Percentiles rank a stretch among this genome's conserved stretches.
phyloP scores from a whole-genome alignment of 2,329 filamentous ascomycete genomes.

The Fusarium sp. region DNA sequence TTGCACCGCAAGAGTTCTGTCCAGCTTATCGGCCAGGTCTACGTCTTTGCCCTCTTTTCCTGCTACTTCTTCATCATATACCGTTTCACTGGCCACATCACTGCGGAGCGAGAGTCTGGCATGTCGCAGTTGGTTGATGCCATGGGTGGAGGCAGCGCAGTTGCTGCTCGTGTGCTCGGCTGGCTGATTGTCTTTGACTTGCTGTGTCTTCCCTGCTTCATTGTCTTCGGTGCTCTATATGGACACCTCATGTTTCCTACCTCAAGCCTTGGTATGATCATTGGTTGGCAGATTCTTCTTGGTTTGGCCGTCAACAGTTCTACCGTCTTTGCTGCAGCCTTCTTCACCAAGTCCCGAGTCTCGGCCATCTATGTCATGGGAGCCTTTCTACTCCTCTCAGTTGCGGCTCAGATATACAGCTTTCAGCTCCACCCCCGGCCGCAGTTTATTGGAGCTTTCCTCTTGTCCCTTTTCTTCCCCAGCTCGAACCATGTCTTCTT shows the following conservation, averaged over 20 bases:
- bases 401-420: conserved; percentile 31
- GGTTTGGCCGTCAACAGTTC: conserved; percentile 70
- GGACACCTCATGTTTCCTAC: conserved; percentile 45
- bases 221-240: conserved; percentile 54
- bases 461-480: conserved; percentile 39
- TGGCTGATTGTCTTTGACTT: conserved; percentile 45
- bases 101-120: conserved; percentile 48
- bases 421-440: conserved; percentile 20
- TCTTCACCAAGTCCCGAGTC: conserved; percentile 50
- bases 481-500: conserved; percentile 44
- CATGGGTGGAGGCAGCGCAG: conserved; percentile 58
- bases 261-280: conserved; percentile 47
- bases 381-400: conserved; percentile 46
- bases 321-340: conserved; percentile 66
- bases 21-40: conserved; percentile 27
- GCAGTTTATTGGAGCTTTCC: neutral
- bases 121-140: conserved; percentile 50
- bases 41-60: conserved; percentile 42
- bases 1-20: neutral
- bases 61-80: conserved; percentile 39
- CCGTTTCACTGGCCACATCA: conserved; percentile 34
- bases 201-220: conserved; percentile 53
- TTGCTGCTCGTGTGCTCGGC: conserved; percentile 41
- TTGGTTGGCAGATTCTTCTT: conserved; percentile 61
- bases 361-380: conserved; percentile 49